These are phyloP conservation scores for Beta vulgaris DNA, from an alignment of 148 eudicot species.

Conservation along the genomic window DNA sequence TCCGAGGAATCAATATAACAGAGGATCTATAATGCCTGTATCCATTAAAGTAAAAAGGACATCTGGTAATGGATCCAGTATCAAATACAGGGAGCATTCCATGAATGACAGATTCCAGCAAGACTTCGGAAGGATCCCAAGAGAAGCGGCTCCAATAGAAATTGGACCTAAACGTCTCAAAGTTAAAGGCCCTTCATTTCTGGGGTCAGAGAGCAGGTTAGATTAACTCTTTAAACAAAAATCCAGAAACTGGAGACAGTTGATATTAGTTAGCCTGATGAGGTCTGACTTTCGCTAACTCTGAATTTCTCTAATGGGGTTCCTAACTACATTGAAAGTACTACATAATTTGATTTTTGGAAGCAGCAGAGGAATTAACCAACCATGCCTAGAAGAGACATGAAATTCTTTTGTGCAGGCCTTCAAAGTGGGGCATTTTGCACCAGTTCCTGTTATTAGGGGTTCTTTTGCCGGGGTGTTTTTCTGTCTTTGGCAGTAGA, in stretches of 20 bases:
- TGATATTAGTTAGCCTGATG: conserved; percentile 21
- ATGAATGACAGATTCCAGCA: conserved; percentile 26
- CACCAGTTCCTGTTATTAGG: conserved; percentile 24
- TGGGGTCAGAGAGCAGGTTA: conserved; percentile 33
- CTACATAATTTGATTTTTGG: conserved; percentile 21
- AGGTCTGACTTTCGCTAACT: conserved; percentile 51
- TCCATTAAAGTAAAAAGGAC: conserved; percentile 52
- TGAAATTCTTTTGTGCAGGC: conserved; percentile 40
- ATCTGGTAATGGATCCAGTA: conserved; percentile 28
- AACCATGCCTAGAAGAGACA: conserved; percentile 16
- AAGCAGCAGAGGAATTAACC: conserved; percentile 34
- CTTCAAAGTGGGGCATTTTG: conserved; percentile 27
- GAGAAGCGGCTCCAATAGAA: conserved; percentile 40
- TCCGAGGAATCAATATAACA: conserved; percentile 26
- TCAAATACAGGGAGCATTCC: conserved; percentile 26
- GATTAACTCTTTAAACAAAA: conserved; percentile 20
- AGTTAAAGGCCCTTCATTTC: conserved; percentile 63
- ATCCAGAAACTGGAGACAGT: conserved; percentile 4
- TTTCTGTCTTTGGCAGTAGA: conserved; percentile 56
- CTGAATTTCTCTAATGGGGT: conserved; percentile 30
- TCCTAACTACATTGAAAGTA: conserved; percentile 27
- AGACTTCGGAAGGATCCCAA: conserved; percentile 25
- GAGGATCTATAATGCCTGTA: conserved; percentile 38
- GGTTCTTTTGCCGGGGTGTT: conserved; percentile 49
- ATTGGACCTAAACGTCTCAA: conserved; percentile 59